These are phyloP conservation scores for Trichosporon asahii DNA, from an alignment of 1,284 basidiomycete species.

Conservation along the genomic window DNA sequence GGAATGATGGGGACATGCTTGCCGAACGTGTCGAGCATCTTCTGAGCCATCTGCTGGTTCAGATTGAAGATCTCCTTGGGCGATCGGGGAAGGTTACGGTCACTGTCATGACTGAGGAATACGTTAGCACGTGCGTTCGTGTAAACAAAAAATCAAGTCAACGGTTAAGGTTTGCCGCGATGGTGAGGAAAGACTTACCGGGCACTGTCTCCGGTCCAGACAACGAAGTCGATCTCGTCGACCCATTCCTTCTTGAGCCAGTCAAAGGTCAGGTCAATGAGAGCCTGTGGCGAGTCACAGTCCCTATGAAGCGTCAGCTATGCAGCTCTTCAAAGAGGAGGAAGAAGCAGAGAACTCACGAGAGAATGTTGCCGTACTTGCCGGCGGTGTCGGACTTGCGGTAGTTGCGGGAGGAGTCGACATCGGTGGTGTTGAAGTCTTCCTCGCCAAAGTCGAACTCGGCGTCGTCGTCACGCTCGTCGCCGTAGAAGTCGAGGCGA, in stretches of 20 bases:
- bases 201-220: conserved; percentile 91
- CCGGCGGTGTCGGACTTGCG: conserved; percentile 6
- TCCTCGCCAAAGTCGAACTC: neutral
- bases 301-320: conserved; percentile 57
- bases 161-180: neutral
- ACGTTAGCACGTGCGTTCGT: conserved; percentile 13
- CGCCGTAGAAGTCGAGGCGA: conserved; percentile 19
- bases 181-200: conserved; percentile 58
- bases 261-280: conserved; percentile 77
- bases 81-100: conserved; percentile 73
- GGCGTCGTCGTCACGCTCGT: conserved; percentile 6
- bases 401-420: neutral
- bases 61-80: conserved; percentile 73
- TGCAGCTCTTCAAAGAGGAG: neutral
- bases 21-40: conserved; percentile 68
- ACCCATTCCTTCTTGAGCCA: conserved; percentile 77
- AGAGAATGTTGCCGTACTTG: conserved; percentile 12
- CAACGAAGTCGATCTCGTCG: conserved; percentile 81
- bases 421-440: neutral
- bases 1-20: conserved; percentile 78
- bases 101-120: conserved; percentile 74
- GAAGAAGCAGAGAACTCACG: neutral
- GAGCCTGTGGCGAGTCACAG: conserved; percentile 76
- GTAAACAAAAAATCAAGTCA: neutral
- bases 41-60: conserved; percentile 65